These are phyloP conservation scores for Breynia disticha DNA, from an alignment of 441 rosid species.

Conservation along the genomic window DNA sequence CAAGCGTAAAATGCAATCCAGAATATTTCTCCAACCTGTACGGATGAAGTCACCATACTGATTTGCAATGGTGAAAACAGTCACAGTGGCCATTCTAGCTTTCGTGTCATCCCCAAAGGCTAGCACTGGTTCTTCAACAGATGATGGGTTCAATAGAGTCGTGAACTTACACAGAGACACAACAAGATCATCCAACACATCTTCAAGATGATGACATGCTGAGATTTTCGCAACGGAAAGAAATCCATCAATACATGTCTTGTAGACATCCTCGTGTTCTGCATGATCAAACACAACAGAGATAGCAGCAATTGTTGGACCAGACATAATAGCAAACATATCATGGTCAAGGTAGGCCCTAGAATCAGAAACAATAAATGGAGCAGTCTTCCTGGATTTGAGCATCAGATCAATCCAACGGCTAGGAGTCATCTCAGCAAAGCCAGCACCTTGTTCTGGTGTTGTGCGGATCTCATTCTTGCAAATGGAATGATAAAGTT, in stretches of 20 bases:
- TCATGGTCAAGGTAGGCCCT: conserved; percentile 78
- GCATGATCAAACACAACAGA: conserved; percentile 94
- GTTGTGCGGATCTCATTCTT: too few species aligned
- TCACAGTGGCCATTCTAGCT: conserved; percentile 80
- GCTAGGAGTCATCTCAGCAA: conserved; percentile 84
- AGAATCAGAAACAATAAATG: conserved; percentile 63
- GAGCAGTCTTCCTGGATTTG: conserved; percentile 78
- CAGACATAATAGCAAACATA: conserved; percentile 89
- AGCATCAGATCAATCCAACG: conserved; percentile 95
- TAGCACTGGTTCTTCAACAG: conserved; percentile 71
- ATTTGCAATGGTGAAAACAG: conserved; percentile 87
- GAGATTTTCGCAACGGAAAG: conserved; percentile 86
- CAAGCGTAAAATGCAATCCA: conserved; percentile 74
- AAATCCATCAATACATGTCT: conserved; percentile 82
- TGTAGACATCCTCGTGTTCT: conserved; percentile 76
- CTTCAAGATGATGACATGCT: conserved; percentile 79
- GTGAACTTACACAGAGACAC: conserved; percentile 93
- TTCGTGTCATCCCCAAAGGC: conserved; percentile 81
- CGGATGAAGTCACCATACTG: conserved; percentile 79
- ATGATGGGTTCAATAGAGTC: conserved; percentile 53
- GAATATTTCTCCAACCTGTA: conserved; percentile 85
- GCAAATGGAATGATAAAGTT: too few species aligned
- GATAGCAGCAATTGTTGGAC: conserved; percentile 95
- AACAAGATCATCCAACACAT: conserved; percentile 80
- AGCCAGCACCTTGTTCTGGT: conserved; percentile 82